A percentile compares a stretch with the other conserved stretches of the same genome.
phyloP scores from a whole-genome alignment of 495 filamentous ascomycete genomes.

The Glutinoglossum americanum region DNA sequence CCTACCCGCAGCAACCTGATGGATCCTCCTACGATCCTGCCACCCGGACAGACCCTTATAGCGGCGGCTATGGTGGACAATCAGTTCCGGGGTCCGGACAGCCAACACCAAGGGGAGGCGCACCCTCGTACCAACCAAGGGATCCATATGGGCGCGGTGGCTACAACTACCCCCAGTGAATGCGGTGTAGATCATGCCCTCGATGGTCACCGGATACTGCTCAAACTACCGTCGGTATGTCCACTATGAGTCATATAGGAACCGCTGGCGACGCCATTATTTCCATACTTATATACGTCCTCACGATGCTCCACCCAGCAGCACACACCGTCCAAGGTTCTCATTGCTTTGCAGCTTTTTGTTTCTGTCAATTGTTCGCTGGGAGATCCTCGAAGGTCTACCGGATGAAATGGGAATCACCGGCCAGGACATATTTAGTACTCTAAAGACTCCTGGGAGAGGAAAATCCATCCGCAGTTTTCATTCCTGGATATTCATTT shows the following conservation, averaged over 20 bases:
- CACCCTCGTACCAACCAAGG: neutral
- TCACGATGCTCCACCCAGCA: neutral
- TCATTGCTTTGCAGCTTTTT: neutral
- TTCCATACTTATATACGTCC: neutral
- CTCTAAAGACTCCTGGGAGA: neutral
- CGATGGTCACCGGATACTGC: neutral
- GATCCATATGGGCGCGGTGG: constrained; percentile 1
- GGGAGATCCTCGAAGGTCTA: neutral
- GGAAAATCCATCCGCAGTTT: neutral
- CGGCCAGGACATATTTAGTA: neutral
- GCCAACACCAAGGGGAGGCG: neutral
- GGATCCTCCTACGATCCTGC: neutral
- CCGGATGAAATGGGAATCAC: neutral
- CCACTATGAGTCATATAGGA: neutral
- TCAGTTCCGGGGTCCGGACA: neutral
- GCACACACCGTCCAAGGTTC: neutral
- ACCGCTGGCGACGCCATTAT: neutral
- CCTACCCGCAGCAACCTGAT: neutral
- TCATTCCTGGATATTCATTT: neutral
- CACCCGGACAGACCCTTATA: neutral
- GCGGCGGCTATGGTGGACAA: neutral
- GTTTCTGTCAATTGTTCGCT: neutral
- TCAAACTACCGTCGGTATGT: neutral
- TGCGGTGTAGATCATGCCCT: neutral
- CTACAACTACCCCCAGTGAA: neutral